phyloP scores from a whole-genome alignment of 305 asterid species.

The Fraxinus velutina region DNA sequence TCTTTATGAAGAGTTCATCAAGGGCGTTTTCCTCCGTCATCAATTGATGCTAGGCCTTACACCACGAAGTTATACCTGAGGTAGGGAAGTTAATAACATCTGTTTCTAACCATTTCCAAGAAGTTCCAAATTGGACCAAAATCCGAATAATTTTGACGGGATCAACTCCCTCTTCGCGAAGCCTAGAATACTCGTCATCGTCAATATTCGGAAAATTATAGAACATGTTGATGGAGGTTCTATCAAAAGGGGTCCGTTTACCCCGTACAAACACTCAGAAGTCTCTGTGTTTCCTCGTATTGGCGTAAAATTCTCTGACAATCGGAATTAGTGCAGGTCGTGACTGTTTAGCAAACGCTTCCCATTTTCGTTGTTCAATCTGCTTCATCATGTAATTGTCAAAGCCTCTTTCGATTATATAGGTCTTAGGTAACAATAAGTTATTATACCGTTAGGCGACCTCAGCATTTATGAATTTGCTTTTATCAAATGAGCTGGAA shows the following conservation, averaged over 20 bases:
- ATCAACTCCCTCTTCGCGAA: not conserved
- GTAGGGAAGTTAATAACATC: not conserved
- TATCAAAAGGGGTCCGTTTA: not conserved
- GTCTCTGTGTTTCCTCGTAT: not conserved
- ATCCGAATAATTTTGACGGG: not conserved
- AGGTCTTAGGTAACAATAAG: not conserved
- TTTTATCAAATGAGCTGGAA: too few species aligned
- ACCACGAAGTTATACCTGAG: not conserved
- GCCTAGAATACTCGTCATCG: not conserved
- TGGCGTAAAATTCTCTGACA: not conserved
- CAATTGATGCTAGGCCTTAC: not conserved
- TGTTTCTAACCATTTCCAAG: not conserved
- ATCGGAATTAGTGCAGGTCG: not conserved
- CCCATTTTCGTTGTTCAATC: not conserved
- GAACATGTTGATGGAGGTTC: not conserved
- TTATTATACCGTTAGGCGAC: too few species aligned
- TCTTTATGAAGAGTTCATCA: too few species aligned
- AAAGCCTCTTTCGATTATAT: not conserved
- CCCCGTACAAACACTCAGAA: not conserved
- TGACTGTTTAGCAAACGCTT: not conserved
- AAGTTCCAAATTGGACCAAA: not conserved
- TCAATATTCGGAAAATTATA: too few species aligned
- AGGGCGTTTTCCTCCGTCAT: too few species aligned
- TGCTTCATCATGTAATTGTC: too few species aligned
- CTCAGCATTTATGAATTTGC: too few species aligned